Evolutionary conservation across 2,329 filamentous ascomycete genomes (phyloP).

Genomic region (Trichothecium roseum): DNA sequence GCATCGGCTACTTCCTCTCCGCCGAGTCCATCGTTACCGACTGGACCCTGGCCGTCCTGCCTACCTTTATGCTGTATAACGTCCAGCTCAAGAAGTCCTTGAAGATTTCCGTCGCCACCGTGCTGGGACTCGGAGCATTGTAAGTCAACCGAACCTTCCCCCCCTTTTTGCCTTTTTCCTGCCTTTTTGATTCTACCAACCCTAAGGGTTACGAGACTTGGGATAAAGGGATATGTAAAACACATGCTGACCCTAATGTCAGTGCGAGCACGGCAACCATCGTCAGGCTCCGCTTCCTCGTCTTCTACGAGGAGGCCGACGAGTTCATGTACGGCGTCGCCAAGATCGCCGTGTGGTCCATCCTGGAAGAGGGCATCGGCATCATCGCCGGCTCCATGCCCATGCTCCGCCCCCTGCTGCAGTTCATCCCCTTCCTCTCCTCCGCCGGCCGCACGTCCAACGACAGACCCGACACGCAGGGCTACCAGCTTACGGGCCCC

Average conservation of each 20-base stretch:
- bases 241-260: no score
- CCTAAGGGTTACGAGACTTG: no score
- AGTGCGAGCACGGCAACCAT: constrained; percentile 13
- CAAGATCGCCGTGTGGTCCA: constrained; percentile 12
- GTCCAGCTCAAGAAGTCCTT: constrained; percentile 14
- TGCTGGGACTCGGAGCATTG: constrained; percentile 13
- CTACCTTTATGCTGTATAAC: constrained; percentile 13
- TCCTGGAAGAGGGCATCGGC: constrained; percentile 12
- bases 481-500: neutral
- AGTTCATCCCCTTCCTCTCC: neutral
- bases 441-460: neutral
- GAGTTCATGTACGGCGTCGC: constrained; percentile 13
- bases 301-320: constrained; percentile 9
- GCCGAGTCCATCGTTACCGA: constrained; percentile 15
- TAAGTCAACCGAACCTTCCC: constrained; percentile 7
- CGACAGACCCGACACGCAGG: neutral
- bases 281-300: constrained; percentile 11
- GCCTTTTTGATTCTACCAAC: constrained; percentile 2
- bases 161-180: rapidly evolving
- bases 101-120: constrained; percentile 10
- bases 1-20: constrained; percentile 14
- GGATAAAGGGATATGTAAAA: no score
- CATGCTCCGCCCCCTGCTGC: constrained; percentile 9
- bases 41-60: constrained; percentile 13
- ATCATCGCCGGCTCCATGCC: constrained; percentile 14